These are phyloP conservation scores for Collariella sp. DNA, from an alignment of 495 filamentous ascomycete genomes.

Conservation along the genomic window DNA sequence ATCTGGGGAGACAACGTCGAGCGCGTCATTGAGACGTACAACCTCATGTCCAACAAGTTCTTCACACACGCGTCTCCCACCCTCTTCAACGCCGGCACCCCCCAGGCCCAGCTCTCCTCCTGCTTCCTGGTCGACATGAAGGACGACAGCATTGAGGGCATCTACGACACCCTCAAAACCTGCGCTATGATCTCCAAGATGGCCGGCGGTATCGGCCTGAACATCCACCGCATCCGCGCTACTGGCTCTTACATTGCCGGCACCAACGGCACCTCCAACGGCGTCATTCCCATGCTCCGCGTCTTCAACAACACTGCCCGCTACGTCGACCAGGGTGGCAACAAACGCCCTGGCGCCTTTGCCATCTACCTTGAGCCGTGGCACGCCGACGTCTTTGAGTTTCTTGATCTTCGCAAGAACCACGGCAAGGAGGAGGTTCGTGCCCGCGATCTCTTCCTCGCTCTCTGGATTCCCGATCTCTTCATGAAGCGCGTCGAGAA, in stretches of 20 bases:
- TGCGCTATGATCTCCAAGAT: conserved; percentile 99
- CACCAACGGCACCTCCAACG: conserved; percentile 95
- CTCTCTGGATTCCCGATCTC: conserved; percentile 95
- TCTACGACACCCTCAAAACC: conserved; percentile 97
- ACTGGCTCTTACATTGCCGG: conserved; percentile 96
- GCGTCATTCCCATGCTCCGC: conserved; percentile 93
- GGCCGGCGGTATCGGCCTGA: conserved; percentile 92
- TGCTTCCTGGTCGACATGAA: conserved; percentile 99
- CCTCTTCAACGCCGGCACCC: conserved; percentile 95
- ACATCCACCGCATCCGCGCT: conserved; percentile 90
- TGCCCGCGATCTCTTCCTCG: conserved; percentile 94
- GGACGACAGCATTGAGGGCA: conserved; percentile 97
- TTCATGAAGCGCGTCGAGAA: conserved; percentile 99
- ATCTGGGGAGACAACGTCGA: conserved; percentile 94
- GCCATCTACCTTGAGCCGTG: conserved; percentile 99
- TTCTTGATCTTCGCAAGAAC: conserved; percentile 96
- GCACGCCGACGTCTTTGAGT: conserved; percentile 96
- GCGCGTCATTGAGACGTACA: conserved; percentile 91
- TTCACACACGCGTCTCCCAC: conserved; percentile 98
- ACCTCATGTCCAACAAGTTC: conserved; percentile 93
- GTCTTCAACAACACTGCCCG: conserved; percentile 98
- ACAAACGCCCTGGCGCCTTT: conserved; percentile 97
- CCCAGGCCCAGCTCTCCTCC: conserved; percentile 83
- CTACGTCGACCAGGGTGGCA: conserved; percentile 98
- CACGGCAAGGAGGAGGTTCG: conserved; percentile 97